Evolutionary conservation across 2,329 filamentous ascomycete species (phyloP), one percentile per base, ranked within the genome.

Genomic region (Escovopsis weberi): DNA sequence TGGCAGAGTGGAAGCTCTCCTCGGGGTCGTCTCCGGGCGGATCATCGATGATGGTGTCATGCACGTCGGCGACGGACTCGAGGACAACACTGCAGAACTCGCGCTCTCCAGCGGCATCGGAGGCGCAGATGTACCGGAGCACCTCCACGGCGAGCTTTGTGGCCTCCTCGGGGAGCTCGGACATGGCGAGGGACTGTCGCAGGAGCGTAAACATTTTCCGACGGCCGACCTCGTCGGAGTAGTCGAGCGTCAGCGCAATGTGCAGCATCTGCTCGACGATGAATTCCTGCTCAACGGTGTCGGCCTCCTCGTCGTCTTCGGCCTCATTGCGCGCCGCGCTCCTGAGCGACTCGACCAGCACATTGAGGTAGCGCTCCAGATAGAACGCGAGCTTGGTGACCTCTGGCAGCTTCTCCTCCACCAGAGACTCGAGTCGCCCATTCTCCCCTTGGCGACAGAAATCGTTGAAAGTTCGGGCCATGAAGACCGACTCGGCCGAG

Each of bases 181-280:
- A 78, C 41, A 88, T 80, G 0, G 87, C 87, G 12, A 98, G 68
- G 2, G 82, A 82, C 58, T 94, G 85, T 43, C 91, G 77, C 46
- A 96, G 74, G 32, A 96, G 72, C 15, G 85, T 79, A 59, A 94
- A 95, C 87, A 98, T 96, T 65, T 94, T 94, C 45, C 89, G 75
- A 50, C 91, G 78, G 40, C 91, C 91, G 48, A 94, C 85, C 61
- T 96, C 91, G 56, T 98, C 91, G n/a, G 85, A 88, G 61, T 96
- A 98, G 62, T 98, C 91, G 40, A 96, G 74, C 1, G 85, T 93
- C 46, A 88, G 72, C 5, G 86, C 84, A 55, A 98, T 94, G 53
- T 95, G 83, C 33, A 98, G 77, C 44, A 98, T 70, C 57, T 98
- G 93, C 59, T 96, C 88, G 34, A 95, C 84, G 48, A 95, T 84